Evolutionary conservation across 2,329 filamentous ascomycete genomes (phyloP).

Genomic region (Penicillium crustosum): DNA sequence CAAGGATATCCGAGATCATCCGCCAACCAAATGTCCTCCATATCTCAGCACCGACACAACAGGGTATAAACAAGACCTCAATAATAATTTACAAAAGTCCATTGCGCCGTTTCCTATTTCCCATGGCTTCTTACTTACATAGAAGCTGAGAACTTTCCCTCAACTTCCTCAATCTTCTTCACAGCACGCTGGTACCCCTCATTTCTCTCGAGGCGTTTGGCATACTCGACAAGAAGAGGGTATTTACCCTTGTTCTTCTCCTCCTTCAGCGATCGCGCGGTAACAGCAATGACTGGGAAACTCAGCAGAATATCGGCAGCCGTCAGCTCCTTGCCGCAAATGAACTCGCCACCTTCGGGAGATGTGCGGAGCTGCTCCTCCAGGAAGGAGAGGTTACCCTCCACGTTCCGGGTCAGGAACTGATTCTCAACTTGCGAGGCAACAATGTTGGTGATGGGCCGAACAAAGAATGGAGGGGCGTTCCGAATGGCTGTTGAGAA

Average conservation of each 20-base stretch:
- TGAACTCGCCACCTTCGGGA: slow-evolving; percentile 39
- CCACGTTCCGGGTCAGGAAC: slow-evolving; percentile 44
- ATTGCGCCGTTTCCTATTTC: background rate
- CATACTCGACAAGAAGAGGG: slow-evolving; percentile 40
- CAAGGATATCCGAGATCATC: slow-evolving; percentile 1
- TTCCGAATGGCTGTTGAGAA: slow-evolving; percentile 20
- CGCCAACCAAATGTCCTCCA: slow-evolving; percentile 5
- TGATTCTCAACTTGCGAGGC: slow-evolving; percentile 45
- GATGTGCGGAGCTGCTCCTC: slow-evolving; percentile 47
- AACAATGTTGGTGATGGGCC: slow-evolving; percentile 60
- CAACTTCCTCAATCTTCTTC: slow-evolving; percentile 43
- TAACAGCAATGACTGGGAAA: slow-evolving; percentile 46
- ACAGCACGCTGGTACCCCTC: slow-evolving; percentile 44
- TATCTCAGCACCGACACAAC: background rate
- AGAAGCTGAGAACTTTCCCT: slow-evolving; percentile 38
- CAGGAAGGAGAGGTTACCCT: slow-evolving; percentile 46
- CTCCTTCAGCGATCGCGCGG: slow-evolving; percentile 34
- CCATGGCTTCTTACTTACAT: slow-evolving; percentile 26
- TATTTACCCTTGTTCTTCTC: slow-evolving; percentile 37
- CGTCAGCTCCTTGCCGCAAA: slow-evolving; percentile 47
- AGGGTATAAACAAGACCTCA: background rate
- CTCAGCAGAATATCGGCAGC: slow-evolving; percentile 51
- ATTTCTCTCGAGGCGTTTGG: slow-evolving; percentile 36
- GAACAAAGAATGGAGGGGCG: slow-evolving; percentile 64
- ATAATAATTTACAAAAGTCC: background rate